Conservation (phyloP, 441 rosid species). For the Hura crepitans region DNA sequence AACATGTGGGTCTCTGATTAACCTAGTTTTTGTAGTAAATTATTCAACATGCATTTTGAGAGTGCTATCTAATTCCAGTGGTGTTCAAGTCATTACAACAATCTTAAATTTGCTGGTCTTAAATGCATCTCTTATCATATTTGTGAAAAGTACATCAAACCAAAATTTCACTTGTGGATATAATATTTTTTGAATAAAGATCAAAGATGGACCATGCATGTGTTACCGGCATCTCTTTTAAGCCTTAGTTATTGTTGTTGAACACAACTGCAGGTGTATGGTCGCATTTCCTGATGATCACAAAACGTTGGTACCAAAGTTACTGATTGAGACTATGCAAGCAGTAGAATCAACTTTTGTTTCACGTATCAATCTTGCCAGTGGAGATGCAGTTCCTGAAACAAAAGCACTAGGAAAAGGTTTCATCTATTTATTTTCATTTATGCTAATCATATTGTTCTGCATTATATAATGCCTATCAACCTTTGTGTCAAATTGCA, state of each 20-base stretch:
- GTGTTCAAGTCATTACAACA: background rate
- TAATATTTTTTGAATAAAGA: background rate
- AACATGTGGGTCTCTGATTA: background rate
- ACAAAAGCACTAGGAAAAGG: slow-evolving; percentile 92
- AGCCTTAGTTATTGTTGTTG: background rate
- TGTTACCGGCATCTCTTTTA: background rate
- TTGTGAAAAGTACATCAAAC: slow-evolving; percentile 6
- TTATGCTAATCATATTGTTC: slow-evolving; percentile 14
- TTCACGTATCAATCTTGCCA: slow-evolving; percentile 79
- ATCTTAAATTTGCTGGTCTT: background rate
- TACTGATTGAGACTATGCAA: slow-evolving; percentile 81
- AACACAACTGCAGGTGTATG: slow-evolving; percentile 60
- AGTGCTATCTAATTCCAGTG: background rate
- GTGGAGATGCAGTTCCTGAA: slow-evolving; percentile 91
- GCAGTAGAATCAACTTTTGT: slow-evolving; percentile 65
- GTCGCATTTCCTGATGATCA: slow-evolving; percentile 95
- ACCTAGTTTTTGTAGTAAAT: background rate
- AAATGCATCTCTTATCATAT: background rate
- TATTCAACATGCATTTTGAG: background rate
- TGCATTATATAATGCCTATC: slow-evolving; percentile 10
- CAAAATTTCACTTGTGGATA: background rate
- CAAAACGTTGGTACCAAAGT: slow-evolving; percentile 70
- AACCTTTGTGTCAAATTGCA: background rate
- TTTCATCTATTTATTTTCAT: slow-evolving; percentile 27
- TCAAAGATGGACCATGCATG: background rate